A percentile compares a stretch with the other conserved stretches of the same genome.
Evolutionary conservation across 139 green algal genomes (phyloP).

Genomic region (Chlamydomonas applanata): DNA sequence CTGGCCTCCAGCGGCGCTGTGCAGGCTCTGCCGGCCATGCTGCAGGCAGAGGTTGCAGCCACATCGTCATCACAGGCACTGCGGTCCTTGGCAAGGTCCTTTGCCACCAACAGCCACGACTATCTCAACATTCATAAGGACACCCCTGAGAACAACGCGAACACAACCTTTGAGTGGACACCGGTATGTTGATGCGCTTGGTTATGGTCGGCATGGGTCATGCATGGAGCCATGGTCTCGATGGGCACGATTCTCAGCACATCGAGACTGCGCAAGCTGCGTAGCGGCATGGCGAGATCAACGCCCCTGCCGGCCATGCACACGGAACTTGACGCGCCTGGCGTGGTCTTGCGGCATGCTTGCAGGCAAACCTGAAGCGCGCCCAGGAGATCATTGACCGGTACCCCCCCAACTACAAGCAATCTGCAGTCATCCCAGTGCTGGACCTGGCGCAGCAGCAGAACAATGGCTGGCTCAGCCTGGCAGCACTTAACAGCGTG

Average conservation of each 20-base stretch:
- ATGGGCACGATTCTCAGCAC: neutral
- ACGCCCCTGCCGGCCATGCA: neutral
- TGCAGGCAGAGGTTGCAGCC: too few species aligned
- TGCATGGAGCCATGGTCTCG: too few species aligned
- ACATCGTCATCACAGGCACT: too few species aligned
- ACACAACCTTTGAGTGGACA: conserved; percentile 86
- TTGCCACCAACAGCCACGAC: conserved; percentile 89
- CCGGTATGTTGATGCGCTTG: conserved; percentile 10
- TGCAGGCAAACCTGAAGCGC: conserved; percentile 42
- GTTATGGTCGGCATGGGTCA: too few species aligned
- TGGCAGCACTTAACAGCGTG: conserved; percentile 91
- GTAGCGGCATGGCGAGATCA: neutral
- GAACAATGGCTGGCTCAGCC: conserved; percentile 87
- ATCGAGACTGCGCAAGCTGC: neutral
- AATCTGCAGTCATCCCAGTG: conserved; percentile 89
- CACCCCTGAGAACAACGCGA: conserved; percentile 75
- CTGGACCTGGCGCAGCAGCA: conserved; percentile 98
- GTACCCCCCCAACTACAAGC: conserved; percentile 97
- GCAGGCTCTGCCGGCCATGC: too few species aligned
- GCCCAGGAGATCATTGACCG: conserved; percentile 74
- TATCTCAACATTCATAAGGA: conserved; percentile 86
- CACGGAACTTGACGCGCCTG: neutral
- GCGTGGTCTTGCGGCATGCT: neutral
- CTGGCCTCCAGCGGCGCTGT: too few species aligned
- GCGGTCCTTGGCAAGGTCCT: conserved; percentile 19